A percentile compares a stretch with the other conserved stretches of the same genome.
These are phyloP conservation scores for Alternaria solani DNA, from an alignment of 2,329 filamentous ascomycete species.

Conservation along the genomic window DNA sequence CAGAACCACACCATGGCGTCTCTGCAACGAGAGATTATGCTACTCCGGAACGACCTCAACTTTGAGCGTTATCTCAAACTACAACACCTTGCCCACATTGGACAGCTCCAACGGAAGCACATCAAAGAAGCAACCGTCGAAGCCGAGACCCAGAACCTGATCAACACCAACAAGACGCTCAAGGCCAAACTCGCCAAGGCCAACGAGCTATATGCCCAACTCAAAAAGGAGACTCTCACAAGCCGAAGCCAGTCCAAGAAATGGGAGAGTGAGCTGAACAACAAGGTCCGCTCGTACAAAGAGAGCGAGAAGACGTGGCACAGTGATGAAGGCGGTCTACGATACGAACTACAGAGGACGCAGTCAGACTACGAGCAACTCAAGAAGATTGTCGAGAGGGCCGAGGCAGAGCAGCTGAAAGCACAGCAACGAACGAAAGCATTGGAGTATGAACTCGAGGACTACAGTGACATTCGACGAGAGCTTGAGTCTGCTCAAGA, in stretches of 20 bases:
- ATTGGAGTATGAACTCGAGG: conserved; percentile 67
- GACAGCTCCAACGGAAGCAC: conserved; percentile 76
- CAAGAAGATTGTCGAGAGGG: conserved; percentile 70
- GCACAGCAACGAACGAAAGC: conserved; percentile 64
- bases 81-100: conserved; percentile 83
- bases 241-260: conserved; percentile 78
- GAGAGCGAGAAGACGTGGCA: conserved; percentile 75
- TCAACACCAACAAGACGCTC: conserved; percentile 77
- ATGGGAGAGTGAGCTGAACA: conserved; percentile 75
- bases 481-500: conserved; percentile 47
- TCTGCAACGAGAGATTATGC: conserved; percentile 76
- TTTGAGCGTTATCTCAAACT: conserved; percentile 86
- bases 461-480: conserved; percentile 58
- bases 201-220: conserved; percentile 72
- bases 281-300: conserved; percentile 70
- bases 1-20: conserved; percentile 50
- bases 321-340: conserved; percentile 64
- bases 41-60: conserved; percentile 80
- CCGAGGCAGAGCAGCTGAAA: conserved; percentile 69
- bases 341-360: conserved; percentile 65
- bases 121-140: conserved; percentile 80
- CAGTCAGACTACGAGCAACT: conserved; percentile 70
- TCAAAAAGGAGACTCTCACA: conserved; percentile 75
- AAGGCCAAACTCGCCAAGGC: conserved; percentile 77
- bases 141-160: conserved; percentile 81